phyloP scores from a whole-genome alignment of 306 rosid genomes.

The Vicia faba region DNA sequence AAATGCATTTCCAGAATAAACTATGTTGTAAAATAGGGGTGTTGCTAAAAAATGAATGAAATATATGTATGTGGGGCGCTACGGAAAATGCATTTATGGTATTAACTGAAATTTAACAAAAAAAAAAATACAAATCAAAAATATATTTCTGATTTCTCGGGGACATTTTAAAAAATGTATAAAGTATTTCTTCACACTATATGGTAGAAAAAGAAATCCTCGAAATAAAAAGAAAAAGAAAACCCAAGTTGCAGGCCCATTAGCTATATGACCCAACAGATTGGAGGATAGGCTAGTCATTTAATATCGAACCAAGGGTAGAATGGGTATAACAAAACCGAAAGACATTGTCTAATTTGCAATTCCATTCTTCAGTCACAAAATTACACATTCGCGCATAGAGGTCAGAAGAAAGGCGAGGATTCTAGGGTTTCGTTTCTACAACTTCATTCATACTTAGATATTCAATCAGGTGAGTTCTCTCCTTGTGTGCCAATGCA shows the following conservation, averaged over 20 bases:
- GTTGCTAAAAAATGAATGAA: too few species aligned
- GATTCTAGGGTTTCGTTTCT: constrained; percentile 1
- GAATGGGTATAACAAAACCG: background rate
- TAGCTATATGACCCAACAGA: background rate
- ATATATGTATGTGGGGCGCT: too few species aligned
- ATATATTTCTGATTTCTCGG: too few species aligned
- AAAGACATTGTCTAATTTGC: background rate
- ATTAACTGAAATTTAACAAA: too few species aligned
- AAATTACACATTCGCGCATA: background rate
- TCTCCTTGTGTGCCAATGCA: background rate
- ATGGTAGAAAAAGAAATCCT: too few species aligned
- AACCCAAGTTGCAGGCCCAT: background rate
- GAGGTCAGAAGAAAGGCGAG: background rate
- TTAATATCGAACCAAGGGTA: background rate
- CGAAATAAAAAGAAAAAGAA: too few species aligned
- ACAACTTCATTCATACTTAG: background rate
- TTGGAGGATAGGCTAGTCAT: background rate
- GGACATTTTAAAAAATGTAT: too few species aligned
- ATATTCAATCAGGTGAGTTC: background rate
- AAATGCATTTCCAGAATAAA: too few species aligned
- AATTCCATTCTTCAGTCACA: background rate
- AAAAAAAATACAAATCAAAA: too few species aligned
- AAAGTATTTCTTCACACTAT: too few species aligned
- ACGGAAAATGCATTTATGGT: too few species aligned
- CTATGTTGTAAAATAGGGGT: too few species aligned